Evolutionary conservation across 495 filamentous ascomycete species (phyloP), one percentile per base, ranked within the genome.

Genomic region (Parmelia sp.): DNA sequence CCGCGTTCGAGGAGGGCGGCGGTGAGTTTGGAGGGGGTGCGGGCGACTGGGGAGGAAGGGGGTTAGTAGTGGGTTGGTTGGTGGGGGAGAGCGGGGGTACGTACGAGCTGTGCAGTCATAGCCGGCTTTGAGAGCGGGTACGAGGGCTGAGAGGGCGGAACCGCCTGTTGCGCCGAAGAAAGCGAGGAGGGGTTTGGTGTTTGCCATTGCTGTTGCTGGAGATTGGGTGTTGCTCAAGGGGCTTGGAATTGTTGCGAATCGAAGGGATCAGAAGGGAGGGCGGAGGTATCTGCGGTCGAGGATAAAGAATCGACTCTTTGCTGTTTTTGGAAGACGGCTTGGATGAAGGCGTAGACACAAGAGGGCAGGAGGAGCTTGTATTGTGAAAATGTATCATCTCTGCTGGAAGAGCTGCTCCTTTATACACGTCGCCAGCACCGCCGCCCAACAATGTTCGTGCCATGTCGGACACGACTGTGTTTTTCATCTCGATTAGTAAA

Each of bases 1-100:
- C 72, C 75, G 6, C 63, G 69, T 62, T 74, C 71, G 17, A 73
- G 64, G 57, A 83, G 74, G 31, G 80, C 65, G 31, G 70, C 71
- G 62, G 71, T 73, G 63, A 91, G 86, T 71, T 86, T 90, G 55
- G 78, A 66, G 6, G 88, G 86, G 4, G 78, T 83, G 31, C 88
- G 86, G 65, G 77, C 86, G 10, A 87, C 79, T 25, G 84, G 79
- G 23, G 33, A n/a, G n/a, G n/a, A n/a, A n/a, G 23, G 17, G 14
- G 5, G 1, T 25, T 58, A n/a, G n/a, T 17, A 58, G 57, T 4
- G 6, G 36, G 17, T 27, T 27, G 21, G 14, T 37, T 11, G 29
- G 49, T 2, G 33, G 31, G 45, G 49, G 57, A 44, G 45, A 51
- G 31, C 7, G 17, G 51, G 19, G 42, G 23, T 15, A 61, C 69